Evolutionary conservation across 2,329 filamentous ascomycete genomes (phyloP), one percentile per base, ranked within the genome.

Genomic region (Fusarium metavorans): DNA sequence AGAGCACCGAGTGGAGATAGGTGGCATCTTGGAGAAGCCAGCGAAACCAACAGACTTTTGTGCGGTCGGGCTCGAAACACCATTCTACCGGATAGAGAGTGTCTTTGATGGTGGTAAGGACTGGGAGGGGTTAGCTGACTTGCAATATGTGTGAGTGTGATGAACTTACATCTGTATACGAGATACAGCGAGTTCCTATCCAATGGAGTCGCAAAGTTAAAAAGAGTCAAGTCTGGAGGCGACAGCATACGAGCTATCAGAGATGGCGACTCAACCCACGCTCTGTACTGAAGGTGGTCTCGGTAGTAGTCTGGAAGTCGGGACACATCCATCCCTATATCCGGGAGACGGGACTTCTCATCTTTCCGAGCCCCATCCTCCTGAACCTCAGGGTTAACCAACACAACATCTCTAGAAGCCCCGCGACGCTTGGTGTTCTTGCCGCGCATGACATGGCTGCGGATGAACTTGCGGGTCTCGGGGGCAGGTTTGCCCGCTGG

Each of bases 41-140:
- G n/a, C 75, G 67, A 39, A 79, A 80, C 78, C 80, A 81, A 37
- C 70, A 74, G 32, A 25, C 68, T 6, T 75, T 79, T 35, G 68
- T 66, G 4, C 16, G 25, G 61, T 81, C 79, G 2, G 67, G 41
- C 0, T 73, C 66, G 60, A 79, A 70, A 56, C 80, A 82, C 74
- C 75, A 76, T 52, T 82, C 80, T 32, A 74, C 68, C 1, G 80
- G 80, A 18, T 80, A 82, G 56, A 81, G 71, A 5, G 70, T 70
- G 7, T 81, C 72, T 50, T 78, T 77, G 64, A 80, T 70, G 25
- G 76, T 76, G 11, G 72, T 76, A 6, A 81, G 43, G 68, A 80
- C 80, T 81, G 8, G 11, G 13, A 9, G 14, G 6, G 8, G 70
- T 68, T 14, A 58, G 64, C 30, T 7, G 20, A 8, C 18, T 27